Evolutionary conservation across 140 eudicot species (phyloP), one percentile per base, ranked within the genome.

Genomic region (Flaveria floridana): DNA sequence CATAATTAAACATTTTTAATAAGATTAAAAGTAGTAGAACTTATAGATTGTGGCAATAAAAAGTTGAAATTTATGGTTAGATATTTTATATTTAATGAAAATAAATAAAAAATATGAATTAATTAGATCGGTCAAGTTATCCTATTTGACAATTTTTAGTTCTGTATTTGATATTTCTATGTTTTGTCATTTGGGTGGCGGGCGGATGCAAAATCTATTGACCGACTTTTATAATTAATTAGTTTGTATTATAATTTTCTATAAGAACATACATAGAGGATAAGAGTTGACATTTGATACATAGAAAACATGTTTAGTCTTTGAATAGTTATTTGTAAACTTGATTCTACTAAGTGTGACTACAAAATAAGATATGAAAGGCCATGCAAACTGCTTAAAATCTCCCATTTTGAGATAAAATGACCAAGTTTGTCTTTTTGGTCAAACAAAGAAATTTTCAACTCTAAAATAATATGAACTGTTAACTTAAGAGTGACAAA

Each of bases 171-270:
- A 50, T 11, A 28, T 11, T 44, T 6, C 4, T 70, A 47, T 70
- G 48, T 52, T 30, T 28, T 72, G 19, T 18, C 53, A 26, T 52
- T 30, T 28, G 58, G 21, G 26, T 57, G 28, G 47, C 57, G 21
- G 48, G 25, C 21, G 56, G 68, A 72, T 57, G 41, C 68, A 20
- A 37, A 58, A 72, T 57, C 77, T 72, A 72, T 57, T 57, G 77
- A 30, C 76, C 34, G 58, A 46, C 19, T 44, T 68, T 11, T 67
- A 18, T 14, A 16, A 16, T 20, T 55, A 4, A 51, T 48, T 48
- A 70, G 21, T 65, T 37, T 13, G 26, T 34, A 67, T 18, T 19
- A 6, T 44, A 42, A 10, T 16, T 2, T 64, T 12, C 15, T 53
- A 3, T 53, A 3, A 13, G 10, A 41, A 57, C 41, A 57, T 37